phyloP scores from a whole-genome alignment of 2,329 filamentous ascomycete species.

The Fonsecaea multimorphosa region DNA sequence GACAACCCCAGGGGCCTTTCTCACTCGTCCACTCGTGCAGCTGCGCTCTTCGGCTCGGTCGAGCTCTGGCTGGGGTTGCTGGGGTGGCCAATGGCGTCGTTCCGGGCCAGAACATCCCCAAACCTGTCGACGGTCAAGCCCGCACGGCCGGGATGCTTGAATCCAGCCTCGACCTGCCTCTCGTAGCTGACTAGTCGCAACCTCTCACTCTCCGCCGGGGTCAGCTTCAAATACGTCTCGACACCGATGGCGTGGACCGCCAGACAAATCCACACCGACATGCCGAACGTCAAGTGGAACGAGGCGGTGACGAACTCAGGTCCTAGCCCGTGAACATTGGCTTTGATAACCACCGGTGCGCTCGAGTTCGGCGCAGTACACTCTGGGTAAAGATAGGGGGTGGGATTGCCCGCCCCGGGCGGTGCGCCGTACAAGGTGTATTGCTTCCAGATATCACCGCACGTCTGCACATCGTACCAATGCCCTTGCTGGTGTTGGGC shows the following conservation, averaged over 20 bases:
- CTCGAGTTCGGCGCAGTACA: conserved; percentile 43
- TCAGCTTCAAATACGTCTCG: conserved; percentile 60
- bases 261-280: conserved; percentile 61
- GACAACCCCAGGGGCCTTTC: background rate
- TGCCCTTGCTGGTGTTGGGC: conserved; percentile 43
- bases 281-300: conserved; percentile 58
- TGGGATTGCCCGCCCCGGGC: conserved; percentile 49
- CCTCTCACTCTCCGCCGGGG: conserved; percentile 60
- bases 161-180: conserved; percentile 61
- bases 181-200: conserved; percentile 63
- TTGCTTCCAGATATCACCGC: conserved; percentile 51
- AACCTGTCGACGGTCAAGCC: conserved; percentile 54
- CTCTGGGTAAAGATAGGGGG: conserved; percentile 49
- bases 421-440: conserved; percentile 9
- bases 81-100: background rate
- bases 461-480: conserved; percentile 39
- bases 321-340: conserved; percentile 23
- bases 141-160: conserved; percentile 56
- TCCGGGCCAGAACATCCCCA: conserved; percentile 45
- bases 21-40: background rate
- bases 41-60: background rate
- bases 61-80: background rate
- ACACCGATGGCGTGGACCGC: conserved; percentile 58
- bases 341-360: conserved; percentile 30
- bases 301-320: conserved; percentile 50